Evolutionary conservation across 768 basidiomycete genomes (phyloP).

Genomic region (Leccinum disarticulatum): DNA sequence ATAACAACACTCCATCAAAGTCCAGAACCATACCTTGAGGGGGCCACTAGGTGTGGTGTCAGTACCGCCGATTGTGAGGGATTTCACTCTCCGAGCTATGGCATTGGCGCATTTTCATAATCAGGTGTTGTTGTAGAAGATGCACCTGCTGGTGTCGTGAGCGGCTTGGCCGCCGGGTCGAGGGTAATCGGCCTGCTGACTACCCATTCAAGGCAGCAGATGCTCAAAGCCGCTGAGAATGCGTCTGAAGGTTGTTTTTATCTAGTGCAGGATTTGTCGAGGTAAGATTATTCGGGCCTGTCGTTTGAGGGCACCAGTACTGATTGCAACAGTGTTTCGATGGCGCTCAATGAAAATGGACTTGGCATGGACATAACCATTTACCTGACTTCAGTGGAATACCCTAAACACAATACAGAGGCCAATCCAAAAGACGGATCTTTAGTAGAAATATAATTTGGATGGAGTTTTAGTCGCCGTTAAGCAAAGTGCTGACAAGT

Average conservation of each 20-base stretch:
- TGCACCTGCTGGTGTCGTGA: slow-evolving; percentile 80
- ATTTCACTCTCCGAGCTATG: neutral
- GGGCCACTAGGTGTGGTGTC: slow-evolving; percentile 69
- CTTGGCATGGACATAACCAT: slow-evolving; percentile 39
- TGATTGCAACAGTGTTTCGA: slow-evolving; percentile 22
- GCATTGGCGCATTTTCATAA: slow-evolving; percentile 8
- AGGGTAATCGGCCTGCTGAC: slow-evolving; percentile 84
- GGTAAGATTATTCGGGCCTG: slow-evolving; percentile 37
- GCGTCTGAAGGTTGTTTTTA: slow-evolving; percentile 35
- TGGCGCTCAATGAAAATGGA: slow-evolving; percentile 33
- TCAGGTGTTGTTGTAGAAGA: slow-evolving; percentile 88
- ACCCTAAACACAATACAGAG: neutral
- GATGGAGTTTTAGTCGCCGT: neutral
- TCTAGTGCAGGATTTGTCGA: slow-evolving; percentile 70
- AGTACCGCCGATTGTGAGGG: slow-evolving; percentile 40
- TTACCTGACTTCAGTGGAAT: slow-evolving; percentile 5
- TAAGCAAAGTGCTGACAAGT: slow-evolving; percentile 13
- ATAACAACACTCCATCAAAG: slow-evolving; percentile 30
- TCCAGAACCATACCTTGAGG: slow-evolving; percentile 90
- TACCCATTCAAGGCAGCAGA: slow-evolving; percentile 66
- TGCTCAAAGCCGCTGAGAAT: slow-evolving; percentile 61
- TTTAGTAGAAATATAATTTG: slow-evolving; percentile 7
- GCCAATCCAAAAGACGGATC: neutral
- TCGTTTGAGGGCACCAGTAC: slow-evolving; percentile 4
- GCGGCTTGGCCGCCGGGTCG: slow-evolving; percentile 80